Conservation (phyloP, 805 yeast genomes). For the Saccharomycopsis fermentans region DNA sequence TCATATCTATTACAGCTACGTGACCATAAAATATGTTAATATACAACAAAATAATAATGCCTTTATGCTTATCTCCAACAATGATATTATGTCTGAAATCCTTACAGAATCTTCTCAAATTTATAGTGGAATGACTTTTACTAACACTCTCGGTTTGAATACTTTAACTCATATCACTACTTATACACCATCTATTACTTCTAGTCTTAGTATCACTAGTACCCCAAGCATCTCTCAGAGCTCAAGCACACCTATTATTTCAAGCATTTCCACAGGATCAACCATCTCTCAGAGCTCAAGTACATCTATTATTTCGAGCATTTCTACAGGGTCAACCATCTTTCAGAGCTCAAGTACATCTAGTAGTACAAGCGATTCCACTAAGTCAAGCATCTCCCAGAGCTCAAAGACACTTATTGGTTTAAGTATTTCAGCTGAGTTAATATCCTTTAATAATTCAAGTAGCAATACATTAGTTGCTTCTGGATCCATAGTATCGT, state of each 20-base stretch:
- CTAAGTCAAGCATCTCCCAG: background rate
- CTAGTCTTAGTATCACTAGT: background rate
- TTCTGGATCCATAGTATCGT: too few species aligned
- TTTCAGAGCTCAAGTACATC: conserved; percentile 15
- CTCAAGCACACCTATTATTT: background rate
- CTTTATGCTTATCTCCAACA: background rate
- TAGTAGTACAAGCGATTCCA: conserved; percentile 13
- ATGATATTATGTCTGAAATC: background rate
- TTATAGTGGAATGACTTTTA: conserved; percentile 11
- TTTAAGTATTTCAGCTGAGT: conserved; percentile 11
- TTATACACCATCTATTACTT: conserved; percentile 16
- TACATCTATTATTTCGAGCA: conserved; percentile 17
- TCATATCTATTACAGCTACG: background rate
- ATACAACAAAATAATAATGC: background rate
- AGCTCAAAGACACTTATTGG: conserved; percentile 8
- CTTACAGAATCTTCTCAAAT: background rate
- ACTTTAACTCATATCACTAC: conserved; percentile 16
- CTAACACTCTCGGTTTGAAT: conserved; percentile 16
- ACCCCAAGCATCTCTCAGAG: background rate
- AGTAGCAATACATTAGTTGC: too few species aligned
- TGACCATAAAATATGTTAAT: background rate
- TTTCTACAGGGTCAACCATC: too few species aligned
- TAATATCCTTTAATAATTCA: too few species aligned
- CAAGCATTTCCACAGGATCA: background rate
- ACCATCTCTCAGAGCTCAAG: conserved; percentile 12